phyloP scores from a whole-genome alignment of 2,329 filamentous ascomycete species.

The Cladosporium sp. region DNA sequence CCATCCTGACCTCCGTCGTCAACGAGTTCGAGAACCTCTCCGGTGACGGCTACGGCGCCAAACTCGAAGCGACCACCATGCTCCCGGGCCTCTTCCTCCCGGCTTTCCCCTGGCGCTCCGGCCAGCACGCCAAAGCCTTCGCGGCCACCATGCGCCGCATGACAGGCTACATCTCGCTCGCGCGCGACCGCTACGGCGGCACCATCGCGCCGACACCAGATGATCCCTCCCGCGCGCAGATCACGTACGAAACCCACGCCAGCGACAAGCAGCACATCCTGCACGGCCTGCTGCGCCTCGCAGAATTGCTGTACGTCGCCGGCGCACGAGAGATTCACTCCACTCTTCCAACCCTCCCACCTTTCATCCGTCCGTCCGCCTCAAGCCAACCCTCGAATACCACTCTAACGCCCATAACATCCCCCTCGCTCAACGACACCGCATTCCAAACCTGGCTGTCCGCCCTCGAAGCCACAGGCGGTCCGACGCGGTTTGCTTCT shows the following conservation, averaged over 20 bases:
- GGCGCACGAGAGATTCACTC: conserved; percentile 81
- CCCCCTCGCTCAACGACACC: conserved; percentile 55
- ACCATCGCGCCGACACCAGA: conserved; percentile 70
- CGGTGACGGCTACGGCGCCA: conserved; percentile 75
- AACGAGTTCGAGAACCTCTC: conserved; percentile 80
- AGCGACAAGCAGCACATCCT: conserved; percentile 73
- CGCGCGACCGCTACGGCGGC: conserved; percentile 75
- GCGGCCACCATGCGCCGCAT: conserved; percentile 69
- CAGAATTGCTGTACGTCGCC: conserved; percentile 75
- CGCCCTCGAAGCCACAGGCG: conserved; percentile 51
- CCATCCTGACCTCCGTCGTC: conserved; percentile 77
- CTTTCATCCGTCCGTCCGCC: conserved; percentile 57
- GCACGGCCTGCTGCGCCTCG: conserved; percentile 69
- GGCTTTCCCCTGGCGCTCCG: conserved; percentile 66
- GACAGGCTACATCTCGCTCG: conserved; percentile 71
- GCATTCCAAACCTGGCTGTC: conserved; percentile 64
- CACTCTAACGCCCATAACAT: conserved; percentile 24
- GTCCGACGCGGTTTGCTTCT: conserved; percentile 60
- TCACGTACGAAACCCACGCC: conserved; percentile 70
- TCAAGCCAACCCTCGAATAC: conserved; percentile 24
- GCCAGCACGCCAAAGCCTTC: conserved; percentile 71
- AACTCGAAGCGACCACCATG: conserved; percentile 78
- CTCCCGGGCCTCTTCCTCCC: conserved; percentile 67
- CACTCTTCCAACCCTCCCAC: conserved; percentile 61
- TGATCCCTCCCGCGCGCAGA: conserved; percentile 59